Evolutionary conservation across 768 basidiomycete genomes (phyloP).

Genomic region (Mycena capillaripes): DNA sequence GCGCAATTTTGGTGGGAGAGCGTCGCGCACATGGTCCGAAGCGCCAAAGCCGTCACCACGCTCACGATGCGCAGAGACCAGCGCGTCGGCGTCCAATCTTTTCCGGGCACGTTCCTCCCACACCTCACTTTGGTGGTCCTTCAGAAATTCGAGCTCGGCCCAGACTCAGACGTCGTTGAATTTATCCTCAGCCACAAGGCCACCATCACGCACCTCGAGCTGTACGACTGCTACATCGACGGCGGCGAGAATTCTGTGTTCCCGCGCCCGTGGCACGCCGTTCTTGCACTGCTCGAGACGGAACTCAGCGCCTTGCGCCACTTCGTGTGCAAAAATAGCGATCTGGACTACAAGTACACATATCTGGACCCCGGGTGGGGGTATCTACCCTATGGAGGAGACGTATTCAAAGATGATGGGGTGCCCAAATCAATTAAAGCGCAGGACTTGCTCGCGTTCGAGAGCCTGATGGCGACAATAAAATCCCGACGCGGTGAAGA

Average conservation of each 20-base stretch:
- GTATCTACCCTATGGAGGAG: not conserved
- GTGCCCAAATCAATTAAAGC: not conserved
- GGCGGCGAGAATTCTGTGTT: slow-evolving; percentile 2
- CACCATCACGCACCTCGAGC: slow-evolving; percentile 20
- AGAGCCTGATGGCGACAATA: slow-evolving; percentile 48
- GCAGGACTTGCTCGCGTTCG: not conserved
- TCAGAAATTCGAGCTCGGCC: slow-evolving; percentile 10
- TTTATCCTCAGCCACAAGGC: slow-evolving; percentile 26
- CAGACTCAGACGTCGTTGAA: not conserved
- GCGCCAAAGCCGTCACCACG: not conserved
- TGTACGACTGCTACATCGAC: slow-evolving; percentile 11
- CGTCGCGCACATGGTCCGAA: slow-evolving; percentile 6
- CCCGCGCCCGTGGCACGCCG: slow-evolving; percentile 19
- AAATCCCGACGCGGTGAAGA: not conserved
- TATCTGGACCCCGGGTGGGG: not conserved
- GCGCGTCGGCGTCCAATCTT: not conserved
- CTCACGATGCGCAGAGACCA: slow-evolving; percentile 22
- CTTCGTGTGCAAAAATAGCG: slow-evolving; percentile 2
- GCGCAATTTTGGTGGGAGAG: slow-evolving; percentile 11
- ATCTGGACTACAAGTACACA: slow-evolving; percentile 6
- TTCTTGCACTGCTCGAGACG: slow-evolving; percentile 4
- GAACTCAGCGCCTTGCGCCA: not conserved
- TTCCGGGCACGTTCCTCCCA: not conserved
- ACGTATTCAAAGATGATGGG: too few relatives aligned
- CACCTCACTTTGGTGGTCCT: slow-evolving; percentile 1